phyloP scores from a whole-genome alignment of 2,329 filamentous ascomycete species.

The Tolypocladium tundrense region DNA sequence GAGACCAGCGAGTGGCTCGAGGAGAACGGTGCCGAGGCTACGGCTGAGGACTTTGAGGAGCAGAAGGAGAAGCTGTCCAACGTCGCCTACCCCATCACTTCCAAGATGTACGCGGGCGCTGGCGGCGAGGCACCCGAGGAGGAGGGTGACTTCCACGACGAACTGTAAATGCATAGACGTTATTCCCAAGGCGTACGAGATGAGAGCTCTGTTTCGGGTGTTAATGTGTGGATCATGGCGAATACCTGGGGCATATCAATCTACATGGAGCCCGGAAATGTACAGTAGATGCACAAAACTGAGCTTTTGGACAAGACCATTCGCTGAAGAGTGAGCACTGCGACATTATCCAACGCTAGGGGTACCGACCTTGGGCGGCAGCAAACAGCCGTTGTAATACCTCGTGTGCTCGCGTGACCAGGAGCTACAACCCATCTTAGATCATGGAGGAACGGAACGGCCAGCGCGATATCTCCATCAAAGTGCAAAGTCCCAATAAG shows the following conservation, averaged over 20 bases:
- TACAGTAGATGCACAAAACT: slow-evolving; percentile 1
- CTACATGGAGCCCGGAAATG: background rate
- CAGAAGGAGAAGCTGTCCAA: slow-evolving; percentile 98
- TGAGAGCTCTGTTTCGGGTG: slow-evolving; percentile 1
- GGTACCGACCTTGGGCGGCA: too few species aligned
- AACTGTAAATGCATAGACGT: slow-evolving; percentile 54
- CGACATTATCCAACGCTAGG: background rate
- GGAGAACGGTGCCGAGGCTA: slow-evolving; percentile 79
- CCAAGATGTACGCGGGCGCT: slow-evolving; percentile 77
- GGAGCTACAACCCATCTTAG: too few species aligned
- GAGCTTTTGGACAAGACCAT: background rate
- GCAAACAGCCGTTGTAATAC: too few species aligned
- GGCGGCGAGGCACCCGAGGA: slow-evolving; percentile 47
- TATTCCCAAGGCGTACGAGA: slow-evolving; percentile 4
- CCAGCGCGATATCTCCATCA: too few species aligned
- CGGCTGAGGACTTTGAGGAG: slow-evolving; percentile 94
- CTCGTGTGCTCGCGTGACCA: too few species aligned
- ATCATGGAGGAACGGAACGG: too few species aligned
- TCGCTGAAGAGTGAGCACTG: background rate
- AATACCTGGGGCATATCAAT: background rate
- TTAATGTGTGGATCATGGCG: background rate
- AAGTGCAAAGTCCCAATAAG: too few species aligned
- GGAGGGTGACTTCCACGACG: slow-evolving; percentile 66
- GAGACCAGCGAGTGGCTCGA: slow-evolving; percentile 95
- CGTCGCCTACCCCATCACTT: slow-evolving; percentile 97